Evolutionary conservation across 2,329 filamentous ascomycete species (phyloP), one percentile per base, ranked within the genome.

Genomic region (Aspergillus sp.): DNA sequence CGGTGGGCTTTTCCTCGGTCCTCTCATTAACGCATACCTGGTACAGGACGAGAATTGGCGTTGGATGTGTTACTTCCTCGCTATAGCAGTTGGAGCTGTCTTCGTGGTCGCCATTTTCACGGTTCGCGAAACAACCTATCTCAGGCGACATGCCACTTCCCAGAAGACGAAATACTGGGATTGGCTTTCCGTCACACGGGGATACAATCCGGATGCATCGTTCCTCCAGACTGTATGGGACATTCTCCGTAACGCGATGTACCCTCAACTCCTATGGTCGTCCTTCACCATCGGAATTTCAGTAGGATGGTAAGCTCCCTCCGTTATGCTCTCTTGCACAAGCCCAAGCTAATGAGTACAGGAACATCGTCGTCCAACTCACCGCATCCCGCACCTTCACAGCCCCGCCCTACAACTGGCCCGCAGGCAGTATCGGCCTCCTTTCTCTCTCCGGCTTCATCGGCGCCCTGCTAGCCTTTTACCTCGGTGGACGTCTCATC

Each of bases 1-100:
- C 0, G 65, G 66, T 19, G 77, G 76, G 1, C 64, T 76, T 8
- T 78, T 77, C 50, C 51, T 78, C 7, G 76, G 76, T 0, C 73
- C 76, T 1, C 52, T 77, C 23, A 77, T 70, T 56, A 70, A 68
- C 27, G 69, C 68, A 2, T 70, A 69, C 23, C 59, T 71, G 0
- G 67, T 68, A 0, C 68, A 69, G 25, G 58, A 69, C 25, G 27
- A 66, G 27, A 32, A 64, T 15, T 70, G 68, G 68, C 64, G 66
- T 3, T 71, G 64, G 69, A 71, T 70, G 68, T 71, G 67, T n/a
- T 68, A 66, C 42, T 68, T 70, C 11, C 57, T 68, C 1, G 63
- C 68, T 2, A 63, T 71, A 19, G 66, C 68, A 0, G 64, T 66
- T n/a, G 69, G 64, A 0, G 61, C 55, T 2, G 42, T 65, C 11